Evolutionary conservation across 192 early-diverging fungal genomes (phyloP).

Genomic region (Pilobolus umbonatus): DNA sequence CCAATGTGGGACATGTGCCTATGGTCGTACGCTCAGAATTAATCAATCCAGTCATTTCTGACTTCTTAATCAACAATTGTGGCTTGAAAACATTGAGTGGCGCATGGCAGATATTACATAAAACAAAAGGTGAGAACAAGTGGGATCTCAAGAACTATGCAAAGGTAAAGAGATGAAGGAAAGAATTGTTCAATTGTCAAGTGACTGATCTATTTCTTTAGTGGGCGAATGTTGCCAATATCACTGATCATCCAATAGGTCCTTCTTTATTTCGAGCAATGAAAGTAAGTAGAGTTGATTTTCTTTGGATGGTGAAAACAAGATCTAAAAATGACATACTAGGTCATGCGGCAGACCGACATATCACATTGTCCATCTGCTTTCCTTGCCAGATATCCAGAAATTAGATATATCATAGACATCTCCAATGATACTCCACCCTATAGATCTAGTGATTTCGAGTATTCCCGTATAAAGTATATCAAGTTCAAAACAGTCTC

Average conservation of each 20-base stretch:
- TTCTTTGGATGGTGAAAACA: neutral
- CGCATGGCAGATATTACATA: conserved; percentile 47
- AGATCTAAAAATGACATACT: too few species aligned
- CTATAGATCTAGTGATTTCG: conserved; percentile 50
- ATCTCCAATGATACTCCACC: conserved; percentile 48
- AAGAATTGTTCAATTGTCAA: neutral
- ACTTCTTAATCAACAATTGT: conserved; percentile 51
- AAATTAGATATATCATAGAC: conserved; percentile 50
- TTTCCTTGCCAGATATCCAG: conserved; percentile 46
- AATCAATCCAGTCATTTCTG: conserved; percentile 48
- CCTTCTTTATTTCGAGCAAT: conserved; percentile 45
- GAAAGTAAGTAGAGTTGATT: conserved; percentile 29
- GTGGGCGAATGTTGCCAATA: conserved; percentile 47
- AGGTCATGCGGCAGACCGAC: conserved; percentile 52
- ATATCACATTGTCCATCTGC: conserved; percentile 44
- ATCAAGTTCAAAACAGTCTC: conserved; percentile 45
- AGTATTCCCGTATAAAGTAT: conserved; percentile 46
- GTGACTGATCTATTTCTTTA: conserved; percentile 7
- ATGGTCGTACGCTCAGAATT: conserved; percentile 47
- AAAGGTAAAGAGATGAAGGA: conserved; percentile 35
- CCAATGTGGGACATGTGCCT: conserved; percentile 41
- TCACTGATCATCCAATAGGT: conserved; percentile 36
- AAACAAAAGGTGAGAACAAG: conserved; percentile 49
- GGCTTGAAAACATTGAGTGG: conserved; percentile 43
- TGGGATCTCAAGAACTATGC: conserved; percentile 59